These are phyloP conservation scores for Chondrus crispus DNA, from an alignment of 23 red algal species.

Conservation along the genomic window DNA sequence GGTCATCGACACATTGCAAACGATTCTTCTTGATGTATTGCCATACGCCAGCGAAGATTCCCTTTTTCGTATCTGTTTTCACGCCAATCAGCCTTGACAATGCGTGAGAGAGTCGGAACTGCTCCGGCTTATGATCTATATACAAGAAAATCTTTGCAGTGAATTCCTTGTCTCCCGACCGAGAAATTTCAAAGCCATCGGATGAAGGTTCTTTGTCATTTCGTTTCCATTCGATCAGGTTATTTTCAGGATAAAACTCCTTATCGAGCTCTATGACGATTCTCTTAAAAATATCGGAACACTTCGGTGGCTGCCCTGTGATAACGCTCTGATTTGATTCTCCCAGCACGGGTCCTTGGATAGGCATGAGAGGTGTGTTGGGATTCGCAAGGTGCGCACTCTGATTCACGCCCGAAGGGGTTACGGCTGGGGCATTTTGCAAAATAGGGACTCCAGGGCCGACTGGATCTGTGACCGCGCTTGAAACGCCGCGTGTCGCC, in stretches of 20 bases:
- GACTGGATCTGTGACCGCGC: neutral
- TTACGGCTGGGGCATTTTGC: neutral
- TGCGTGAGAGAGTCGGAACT: slow-evolving; percentile 59
- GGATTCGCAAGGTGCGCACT: too few relatives aligned
- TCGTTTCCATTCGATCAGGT: slow-evolving; percentile 79
- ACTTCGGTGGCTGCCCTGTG: slow-evolving; percentile 38
- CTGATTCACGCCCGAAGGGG: neutral
- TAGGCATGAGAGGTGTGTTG: too few relatives aligned
- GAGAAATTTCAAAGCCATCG: slow-evolving; percentile 84
- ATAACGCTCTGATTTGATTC: slow-evolving; percentile 5
- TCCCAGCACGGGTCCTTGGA: neutral
- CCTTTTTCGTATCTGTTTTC: slow-evolving; percentile 52
- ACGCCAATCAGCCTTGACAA: slow-evolving; percentile 74
- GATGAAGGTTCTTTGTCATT: slow-evolving; percentile 56
- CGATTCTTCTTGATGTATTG: slow-evolving; percentile 77
- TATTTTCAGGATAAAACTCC: slow-evolving; percentile 57
- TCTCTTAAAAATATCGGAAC: slow-evolving; percentile 74
- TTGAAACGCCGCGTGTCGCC: neutral
- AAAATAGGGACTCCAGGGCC: neutral
- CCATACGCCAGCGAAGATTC: slow-evolving; percentile 67
- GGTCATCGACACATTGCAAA: slow-evolving; percentile 69
- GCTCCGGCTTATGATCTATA: slow-evolving; percentile 52
- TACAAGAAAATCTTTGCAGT: slow-evolving; percentile 71
- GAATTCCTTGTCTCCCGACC: slow-evolving; percentile 44
- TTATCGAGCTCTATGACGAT: slow-evolving; percentile 84